Evolutionary conservation across 2,329 filamentous ascomycete genomes (phyloP), one percentile per base, ranked within the genome.

Genomic region (Alternaria longipes): DNA sequence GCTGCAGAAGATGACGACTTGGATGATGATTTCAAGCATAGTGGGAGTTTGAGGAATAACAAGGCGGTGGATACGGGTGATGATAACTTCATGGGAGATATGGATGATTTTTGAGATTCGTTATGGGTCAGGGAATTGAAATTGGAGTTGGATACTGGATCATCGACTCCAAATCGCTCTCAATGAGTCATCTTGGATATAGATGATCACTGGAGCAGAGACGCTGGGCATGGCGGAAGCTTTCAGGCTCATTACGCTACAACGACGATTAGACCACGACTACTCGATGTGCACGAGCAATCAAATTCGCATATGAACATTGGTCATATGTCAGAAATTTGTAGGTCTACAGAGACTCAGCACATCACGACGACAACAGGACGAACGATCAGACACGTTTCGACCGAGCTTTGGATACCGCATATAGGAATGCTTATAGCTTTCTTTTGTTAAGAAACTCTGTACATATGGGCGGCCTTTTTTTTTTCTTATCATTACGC

Each of bases 101-200:
- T 78, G 75, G 76, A 78, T 47, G 75, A 66, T 14, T 72, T 78
- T 60, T 78, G 59, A 70, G 40, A 36, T 42, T 32, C 45, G 36
- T 26, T 20, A 53, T 24, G 42, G n/a, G 41, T 14, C 11, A 32
- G 4, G 36, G 14, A 18, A 26, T 22, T 36, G 26, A 8, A 5
- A 12, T 34, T 18, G 22, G 50, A 41, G 4, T 32, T 42, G 50
- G 32, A 20, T 26, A 14, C 30, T 24, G n/a, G 12, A 36, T 34
- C 18, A 22, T 50, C 12, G 16, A 30, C 45, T 50, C 5, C 28
- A 8, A 8, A n/a, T 8, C 9, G 24, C 24, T 45, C 42, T 3
- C 5, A n/a, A 22, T 11, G 42, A 8, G 24, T 24, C 5, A 5
- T 45, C 42, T 45, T 45, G 42, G 42, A 45, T 45, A 26, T 24